Percentiles rank a stretch among this genome's conserved stretches.
Conservation (phyloP, 768 basidiomycete species). For the Mycena vitilis region DNA sequence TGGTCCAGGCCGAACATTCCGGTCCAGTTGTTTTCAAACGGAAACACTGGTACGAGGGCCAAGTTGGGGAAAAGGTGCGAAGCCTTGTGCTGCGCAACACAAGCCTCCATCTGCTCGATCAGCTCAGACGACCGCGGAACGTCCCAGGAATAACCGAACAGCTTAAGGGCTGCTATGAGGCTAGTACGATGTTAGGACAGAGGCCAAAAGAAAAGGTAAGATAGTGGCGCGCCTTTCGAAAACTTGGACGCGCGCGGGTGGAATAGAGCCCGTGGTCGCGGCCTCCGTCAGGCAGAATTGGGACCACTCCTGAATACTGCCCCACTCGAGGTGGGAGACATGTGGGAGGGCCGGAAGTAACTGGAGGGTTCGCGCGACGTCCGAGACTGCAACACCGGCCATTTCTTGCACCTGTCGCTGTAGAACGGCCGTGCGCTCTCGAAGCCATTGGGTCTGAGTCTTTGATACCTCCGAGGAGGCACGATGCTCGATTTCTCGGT, state of each 20-base stretch:
- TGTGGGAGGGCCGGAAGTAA: conserved; percentile 6
- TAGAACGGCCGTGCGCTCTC: conserved; percentile 11
- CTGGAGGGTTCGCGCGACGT: conserved; percentile 10
- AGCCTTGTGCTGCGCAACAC: background rate
- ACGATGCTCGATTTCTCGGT: conserved; percentile 28
- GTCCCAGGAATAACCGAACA: conserved; percentile 16
- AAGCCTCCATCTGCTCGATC: conserved; percentile 25
- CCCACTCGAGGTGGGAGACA: background rate
- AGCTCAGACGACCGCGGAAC: background rate
- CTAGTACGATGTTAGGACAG: background rate
- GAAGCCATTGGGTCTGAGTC: background rate
- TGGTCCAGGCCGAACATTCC: conserved; percentile 12
- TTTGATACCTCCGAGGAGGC: background rate
- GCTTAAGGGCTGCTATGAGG: conserved; percentile 14
- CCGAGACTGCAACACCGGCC: background rate
- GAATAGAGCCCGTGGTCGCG: background rate
- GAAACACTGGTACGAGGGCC: conserved; percentile 1
- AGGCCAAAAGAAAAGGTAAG: background rate
- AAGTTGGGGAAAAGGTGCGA: background rate
- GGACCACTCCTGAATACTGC: conserved; percentile 14
- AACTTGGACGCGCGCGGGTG: background rate
- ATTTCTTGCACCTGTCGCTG: conserved; percentile 24
- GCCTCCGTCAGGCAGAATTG: conserved; percentile 26
- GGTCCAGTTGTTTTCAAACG: conserved; percentile 10
- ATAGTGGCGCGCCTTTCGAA: conserved; percentile 18